Evolutionary conservation across 805 yeast species (phyloP).

Genomic region (Wickerhamomyces rabaulensis): DNA sequence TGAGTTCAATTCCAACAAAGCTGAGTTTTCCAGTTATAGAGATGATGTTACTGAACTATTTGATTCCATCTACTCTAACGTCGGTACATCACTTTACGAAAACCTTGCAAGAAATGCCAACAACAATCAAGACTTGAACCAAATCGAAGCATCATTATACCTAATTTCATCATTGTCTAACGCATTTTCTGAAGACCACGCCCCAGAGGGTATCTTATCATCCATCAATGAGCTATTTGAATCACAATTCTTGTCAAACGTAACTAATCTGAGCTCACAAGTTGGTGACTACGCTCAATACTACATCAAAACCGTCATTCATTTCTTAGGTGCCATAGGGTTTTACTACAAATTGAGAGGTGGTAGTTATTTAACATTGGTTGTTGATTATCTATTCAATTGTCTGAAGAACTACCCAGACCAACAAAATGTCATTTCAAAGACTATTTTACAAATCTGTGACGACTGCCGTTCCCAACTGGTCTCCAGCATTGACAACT

Average conservation of each 20-base stretch:
- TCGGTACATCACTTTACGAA: constrained; percentile 48
- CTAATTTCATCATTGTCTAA: constrained; percentile 52
- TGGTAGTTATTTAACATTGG: constrained; percentile 44
- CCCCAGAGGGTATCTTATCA: constrained; percentile 16
- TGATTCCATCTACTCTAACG: constrained; percentile 62
- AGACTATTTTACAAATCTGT: constrained; percentile 55
- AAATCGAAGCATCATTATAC: constrained; percentile 59
- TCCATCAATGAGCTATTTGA: constrained; percentile 25
- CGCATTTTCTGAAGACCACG: constrained; percentile 34
- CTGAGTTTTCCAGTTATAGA: constrained; percentile 64
- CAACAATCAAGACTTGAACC: constrained; percentile 24
- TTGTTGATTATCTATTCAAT: constrained; percentile 52
- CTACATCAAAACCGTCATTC: constrained; percentile 45
- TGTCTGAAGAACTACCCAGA: constrained; percentile 25
- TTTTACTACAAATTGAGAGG: constrained; percentile 55
- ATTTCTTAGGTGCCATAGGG: constrained; percentile 53
- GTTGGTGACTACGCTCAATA: constrained; percentile 1
- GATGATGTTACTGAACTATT: constrained; percentile 73
- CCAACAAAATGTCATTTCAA: constrained; percentile 38
- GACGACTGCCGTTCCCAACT: constrained; percentile 45
- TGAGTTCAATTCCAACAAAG: constrained; percentile 26
- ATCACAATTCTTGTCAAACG: constrained; percentile 22
- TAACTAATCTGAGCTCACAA: constrained; percentile 17
- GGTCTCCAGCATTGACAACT: constrained; percentile 37
- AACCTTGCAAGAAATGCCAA: constrained; percentile 35